A percentile compares a stretch with the other conserved stretches of the same genome.
These are phyloP conservation scores for Nemophila menziesii DNA, from an alignment of 257 asterid genomes.

Conservation along the genomic window DNA sequence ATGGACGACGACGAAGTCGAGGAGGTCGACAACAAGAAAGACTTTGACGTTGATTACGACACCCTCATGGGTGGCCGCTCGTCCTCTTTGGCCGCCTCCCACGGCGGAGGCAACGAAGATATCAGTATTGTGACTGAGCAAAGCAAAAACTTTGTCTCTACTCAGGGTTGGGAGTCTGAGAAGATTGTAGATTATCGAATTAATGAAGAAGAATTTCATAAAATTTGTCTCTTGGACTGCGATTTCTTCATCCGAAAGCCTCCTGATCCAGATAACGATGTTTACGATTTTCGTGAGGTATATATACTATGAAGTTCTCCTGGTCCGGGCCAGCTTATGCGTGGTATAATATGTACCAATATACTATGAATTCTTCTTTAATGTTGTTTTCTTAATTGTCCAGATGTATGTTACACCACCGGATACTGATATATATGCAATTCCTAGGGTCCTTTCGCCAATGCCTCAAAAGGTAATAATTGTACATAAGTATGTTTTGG, in stretches of 20 bases:
- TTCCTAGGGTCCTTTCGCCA: constrained; percentile 88
- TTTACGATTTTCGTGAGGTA: constrained; percentile 94
- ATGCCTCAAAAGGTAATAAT: constrained; percentile 75
- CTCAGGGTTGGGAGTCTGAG: constrained; percentile 91
- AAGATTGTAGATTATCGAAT: constrained; percentile 77
- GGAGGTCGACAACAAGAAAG: constrained; percentile 85
- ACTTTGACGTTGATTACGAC: constrained; percentile 80
- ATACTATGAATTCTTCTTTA: too few relatives aligned
- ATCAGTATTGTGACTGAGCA: constrained; percentile 56
- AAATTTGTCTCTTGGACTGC: constrained; percentile 61
- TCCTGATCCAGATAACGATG: constrained; percentile 86
- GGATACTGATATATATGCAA: constrained; percentile 81
- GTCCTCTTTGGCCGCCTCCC: constrained; percentile 22
- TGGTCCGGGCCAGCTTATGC: too few relatives aligned
- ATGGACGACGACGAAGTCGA: constrained; percentile 89
- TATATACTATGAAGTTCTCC: too few relatives aligned
- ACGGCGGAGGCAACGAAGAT: constrained; percentile 16
- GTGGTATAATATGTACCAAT: too few relatives aligned
- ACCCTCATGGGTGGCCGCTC: constrained; percentile 16
- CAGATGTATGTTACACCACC: constrained; percentile 98
- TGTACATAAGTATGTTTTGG: neutral
- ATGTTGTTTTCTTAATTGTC: too few relatives aligned
- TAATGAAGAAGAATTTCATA: constrained; percentile 88
- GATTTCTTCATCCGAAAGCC: constrained; percentile 92
- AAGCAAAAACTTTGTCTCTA: constrained; percentile 65